These are phyloP conservation scores for Beauveria scarabaeidicola DNA, from an alignment of 2,329 filamentous ascomycete species.

Conservation along the genomic window DNA sequence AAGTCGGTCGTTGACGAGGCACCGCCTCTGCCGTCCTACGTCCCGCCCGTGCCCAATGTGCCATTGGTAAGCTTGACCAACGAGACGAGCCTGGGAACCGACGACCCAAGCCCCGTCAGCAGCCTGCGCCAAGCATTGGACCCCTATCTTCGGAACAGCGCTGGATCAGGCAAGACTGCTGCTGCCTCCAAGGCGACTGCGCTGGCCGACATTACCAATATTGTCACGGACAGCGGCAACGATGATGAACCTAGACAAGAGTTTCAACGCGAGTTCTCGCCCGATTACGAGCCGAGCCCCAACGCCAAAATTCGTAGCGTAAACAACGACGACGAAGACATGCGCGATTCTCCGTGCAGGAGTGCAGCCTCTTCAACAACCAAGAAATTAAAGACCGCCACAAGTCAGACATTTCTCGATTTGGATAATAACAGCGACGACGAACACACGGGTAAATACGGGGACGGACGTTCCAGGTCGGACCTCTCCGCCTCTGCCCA, in stretches of 20 bases:
- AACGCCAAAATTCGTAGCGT: conserved; percentile 65
- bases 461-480: neutral
- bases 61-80: conserved; percentile 20
- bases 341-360: conserved; percentile 11
- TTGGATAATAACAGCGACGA: conserved; percentile 40
- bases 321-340: conserved; percentile 33
- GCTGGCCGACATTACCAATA: conserved; percentile 20
- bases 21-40: conserved; percentile 49
- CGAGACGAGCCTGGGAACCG: conserved; percentile 1
- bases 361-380: conserved; percentile 28
- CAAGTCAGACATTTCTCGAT: conserved; percentile 41
- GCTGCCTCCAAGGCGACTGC: conserved; percentile 20
- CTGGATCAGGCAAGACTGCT: conserved; percentile 15
- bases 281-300: conserved; percentile 64
- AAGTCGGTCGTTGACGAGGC: conserved; percentile 71
- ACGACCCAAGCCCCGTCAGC: conserved; percentile 58
- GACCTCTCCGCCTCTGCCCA: neutral
- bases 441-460: conserved; percentile 15
- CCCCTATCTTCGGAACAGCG: conserved; percentile 55
- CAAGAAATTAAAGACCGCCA: neutral
- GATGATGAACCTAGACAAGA: conserved; percentile 24
- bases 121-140: conserved; percentile 83
- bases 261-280: conserved; percentile 57
- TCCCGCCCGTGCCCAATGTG: conserved; percentile 30
- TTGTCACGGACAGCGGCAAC: conserved; percentile 2